Base-by-base conservation (phyloP, 495 filamentous ascomycete species). In the Sphaerosporella brunnea region DNA sequence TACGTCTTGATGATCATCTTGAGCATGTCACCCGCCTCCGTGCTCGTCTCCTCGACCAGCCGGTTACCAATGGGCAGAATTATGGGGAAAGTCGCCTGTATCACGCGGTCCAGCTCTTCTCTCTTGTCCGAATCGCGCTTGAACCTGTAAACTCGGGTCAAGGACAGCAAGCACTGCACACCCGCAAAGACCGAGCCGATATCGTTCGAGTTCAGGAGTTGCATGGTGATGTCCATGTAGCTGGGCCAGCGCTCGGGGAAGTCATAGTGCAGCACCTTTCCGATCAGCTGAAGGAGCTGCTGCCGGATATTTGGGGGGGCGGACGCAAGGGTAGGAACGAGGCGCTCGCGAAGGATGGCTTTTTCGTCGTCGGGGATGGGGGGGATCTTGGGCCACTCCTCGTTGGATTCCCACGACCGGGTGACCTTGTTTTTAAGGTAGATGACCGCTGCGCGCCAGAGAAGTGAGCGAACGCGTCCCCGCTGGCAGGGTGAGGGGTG, bases 361-460 rank as follows among this genome's bases (percentile, higher is more conserved):
- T 93, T 94, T 64, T 92, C 90, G 51, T 80, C 74, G 55, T 95
- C 88, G 47, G 81, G 71, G 62, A 97, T 90, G 34, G 51, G 50
- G 38, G 75, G 70, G 60, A 65, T 73, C 66, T 59, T 68, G 66
- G 72, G 54, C 70, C 68, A 55, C 59, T 93, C 83, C 54, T 93
- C 84, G 58, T 72, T 70, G 38, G 73, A 74, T 26, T 78, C 69
- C 90, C 90, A 97, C 47, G 82, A 85, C 58, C 86, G 79, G 61
- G 76, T 84, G 61, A 94, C 81, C 58, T 87, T 80, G 64, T 96
- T 94, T 69, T 97, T 97, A 60, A 97, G 73, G 65, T 96, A 97
- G 50, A 97, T 81, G 60, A 86, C 92, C 54, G 88, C 90, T 97
- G 61, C 23, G 58, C 37, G n/a, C 3, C 20, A 18, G n/a, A n/a